Base-by-base conservation (phyloP, 306 rosid species). In the Pterocarpus santalinus region DNA sequence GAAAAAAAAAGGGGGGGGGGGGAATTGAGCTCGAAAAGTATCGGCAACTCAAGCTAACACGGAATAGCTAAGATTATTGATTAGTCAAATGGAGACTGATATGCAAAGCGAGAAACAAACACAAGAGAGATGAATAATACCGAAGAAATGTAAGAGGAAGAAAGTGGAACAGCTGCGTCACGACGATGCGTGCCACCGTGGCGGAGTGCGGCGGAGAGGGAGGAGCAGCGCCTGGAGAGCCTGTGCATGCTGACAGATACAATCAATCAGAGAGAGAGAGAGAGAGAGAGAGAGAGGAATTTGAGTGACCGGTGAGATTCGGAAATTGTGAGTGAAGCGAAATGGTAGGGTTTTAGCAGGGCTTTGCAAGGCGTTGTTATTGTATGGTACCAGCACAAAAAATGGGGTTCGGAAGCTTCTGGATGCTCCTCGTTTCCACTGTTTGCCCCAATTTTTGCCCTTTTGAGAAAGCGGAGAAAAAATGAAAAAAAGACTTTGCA, bases 261-360 rank as follows among this genome's bases (percentile, higher is more conserved):
- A n/a, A 52, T 15, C 49, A 3, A 2, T 47, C 53, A 12, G 10
- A 4, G n/a, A 47, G 4, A 0, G 53, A 11, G 44, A 38, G 41
- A 35, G 16, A 28, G 11, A 22, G 43, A 69, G 73, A 57, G 14
- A 34, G 57, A 2, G n/a, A 9, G 1, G 2, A 51, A 28, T 4
- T n/a, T 13, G 49, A 43, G 49, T 43, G 47, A 8, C 1, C 10
- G 6, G 47, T 34, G 13, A 36, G 61, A 34, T 33, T 61, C 76
- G 47, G 43, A 14, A 60, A 49, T 5, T 33, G 8, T 2, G 43
- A 30, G 56, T 16, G 81, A 8, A 16, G 36, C 13, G 61, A 3
- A 51, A 0, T 4, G 16, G 80, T 85, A 82, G 97, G 97, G 97
- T 85, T 93, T 91, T 81, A 87, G 93, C 52, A 87, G 87, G 86